Percentiles rank a stretch among this genome's conserved stretches.
Conservation (phyloP, 2,329 filamentous ascomycete species). For the Ramularia endophylla region DNA sequence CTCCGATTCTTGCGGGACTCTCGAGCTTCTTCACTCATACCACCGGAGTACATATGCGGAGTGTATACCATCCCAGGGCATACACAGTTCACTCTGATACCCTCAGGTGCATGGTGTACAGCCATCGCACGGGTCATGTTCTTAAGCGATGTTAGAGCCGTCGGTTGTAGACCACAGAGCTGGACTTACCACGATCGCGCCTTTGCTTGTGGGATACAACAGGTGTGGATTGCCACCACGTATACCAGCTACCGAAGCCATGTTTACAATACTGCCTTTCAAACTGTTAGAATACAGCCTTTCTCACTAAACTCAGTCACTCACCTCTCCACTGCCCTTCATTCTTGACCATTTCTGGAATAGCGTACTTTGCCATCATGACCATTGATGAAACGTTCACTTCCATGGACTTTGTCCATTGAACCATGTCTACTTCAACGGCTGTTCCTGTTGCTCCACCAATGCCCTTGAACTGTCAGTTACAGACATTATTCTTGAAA, state of each 20-base stretch:
- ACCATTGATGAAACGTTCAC: constrained; percentile 63
- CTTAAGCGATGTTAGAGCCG: constrained; percentile 4
- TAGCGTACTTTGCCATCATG: constrained; percentile 48
- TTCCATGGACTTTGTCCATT: constrained; percentile 53
- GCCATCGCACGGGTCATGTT: constrained; percentile 55
- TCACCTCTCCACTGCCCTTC: constrained; percentile 35
- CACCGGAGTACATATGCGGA: constrained; percentile 48
- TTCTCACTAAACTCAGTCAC: too few relatives aligned
- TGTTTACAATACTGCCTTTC: constrained; percentile 53
- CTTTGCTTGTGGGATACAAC: constrained; percentile 50
- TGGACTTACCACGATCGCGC: constrained; percentile 41
- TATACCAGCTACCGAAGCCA: constrained; percentile 56
- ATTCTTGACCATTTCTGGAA: constrained; percentile 56
- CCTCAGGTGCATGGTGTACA: constrained; percentile 46
- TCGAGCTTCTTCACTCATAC: constrained; percentile 47
- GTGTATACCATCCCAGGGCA: constrained; percentile 52
- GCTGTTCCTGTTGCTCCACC: constrained; percentile 55
- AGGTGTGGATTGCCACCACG: constrained; percentile 49
- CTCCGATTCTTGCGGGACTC: constrained; percentile 46
- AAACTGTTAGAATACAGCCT: too few relatives aligned
- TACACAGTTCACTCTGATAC: constrained; percentile 52
- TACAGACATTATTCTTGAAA: background rate
- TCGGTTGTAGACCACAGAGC: background rate
- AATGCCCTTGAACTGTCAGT: constrained; percentile 39
- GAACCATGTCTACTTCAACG: constrained; percentile 53